Conservation (phyloP, 148 eudicot species). For the Polygonum maritimum region DNA sequence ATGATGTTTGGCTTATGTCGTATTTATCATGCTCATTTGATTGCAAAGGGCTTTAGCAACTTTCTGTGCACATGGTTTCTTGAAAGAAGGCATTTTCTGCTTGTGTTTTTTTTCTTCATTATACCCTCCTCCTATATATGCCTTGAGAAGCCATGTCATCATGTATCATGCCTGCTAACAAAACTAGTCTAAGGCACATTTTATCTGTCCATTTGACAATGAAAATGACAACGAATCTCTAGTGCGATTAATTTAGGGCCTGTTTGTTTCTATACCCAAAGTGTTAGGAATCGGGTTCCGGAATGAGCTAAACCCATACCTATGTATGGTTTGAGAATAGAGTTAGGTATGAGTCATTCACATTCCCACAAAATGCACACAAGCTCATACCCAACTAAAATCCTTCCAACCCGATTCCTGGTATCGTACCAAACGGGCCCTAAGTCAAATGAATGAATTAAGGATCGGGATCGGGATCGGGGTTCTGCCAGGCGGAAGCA, state of each 20-base stretch:
- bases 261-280: no score
- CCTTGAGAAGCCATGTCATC: neutral
- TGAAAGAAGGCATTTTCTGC: neutral
- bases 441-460: no score
- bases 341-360: no score
- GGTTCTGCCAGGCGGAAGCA: conserved; percentile 69
- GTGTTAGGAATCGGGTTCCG: no score
- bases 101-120: neutral
- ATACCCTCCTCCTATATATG: neutral
- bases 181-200: neutral
- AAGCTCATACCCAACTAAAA: no score
- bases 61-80: neutral
- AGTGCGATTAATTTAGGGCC: neutral
- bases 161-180: no score
- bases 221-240: neutral
- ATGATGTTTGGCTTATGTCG: neutral
- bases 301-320: no score
- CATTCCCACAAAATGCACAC: no score
- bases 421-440: no score
- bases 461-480: neutral
- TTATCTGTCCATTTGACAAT: neutral
- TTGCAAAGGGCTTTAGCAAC: neutral
- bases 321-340: no score
- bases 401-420: no score
- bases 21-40: neutral